Evolutionary conservation across 208 protist species (phyloP).

Genomic region (Borovskyia barvae): DNA sequence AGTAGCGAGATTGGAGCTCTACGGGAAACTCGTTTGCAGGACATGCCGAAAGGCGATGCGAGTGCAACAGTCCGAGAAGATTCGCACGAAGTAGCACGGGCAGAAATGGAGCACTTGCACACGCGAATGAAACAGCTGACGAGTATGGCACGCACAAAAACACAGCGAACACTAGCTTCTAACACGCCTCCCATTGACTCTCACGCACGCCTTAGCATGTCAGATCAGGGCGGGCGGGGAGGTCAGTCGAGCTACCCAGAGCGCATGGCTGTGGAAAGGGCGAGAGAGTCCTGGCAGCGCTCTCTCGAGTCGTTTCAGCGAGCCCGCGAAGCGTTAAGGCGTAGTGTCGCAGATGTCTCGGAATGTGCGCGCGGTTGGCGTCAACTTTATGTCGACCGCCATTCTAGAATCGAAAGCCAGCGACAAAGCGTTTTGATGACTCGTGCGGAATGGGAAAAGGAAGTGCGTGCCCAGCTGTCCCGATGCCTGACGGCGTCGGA

Average conservation of each 20-base stretch:
- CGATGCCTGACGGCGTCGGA: slow-evolving; percentile 6
- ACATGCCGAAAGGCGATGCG: not conserved
- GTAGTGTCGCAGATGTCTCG: slow-evolving; percentile 9
- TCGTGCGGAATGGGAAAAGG: slow-evolving; percentile 14
- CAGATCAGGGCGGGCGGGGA: no score
- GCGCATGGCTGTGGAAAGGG: no score
- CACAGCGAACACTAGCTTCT: not conserved
- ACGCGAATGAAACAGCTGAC: slow-evolving; percentile 1
- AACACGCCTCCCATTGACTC: not conserved
- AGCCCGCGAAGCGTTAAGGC: slow-evolving; percentile 4
- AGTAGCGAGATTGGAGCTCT: slow-evolving; percentile 11
- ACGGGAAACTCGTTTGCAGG: slow-evolving; percentile 2
- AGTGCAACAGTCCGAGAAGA: not conserved
- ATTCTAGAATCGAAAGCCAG: no score
- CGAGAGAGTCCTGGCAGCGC: not conserved
- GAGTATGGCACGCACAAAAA: slow-evolving; percentile 2
- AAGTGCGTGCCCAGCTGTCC: slow-evolving; percentile 15
- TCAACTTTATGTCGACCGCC: not conserved
- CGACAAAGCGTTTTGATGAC: not conserved
- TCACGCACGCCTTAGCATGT: not conserved
- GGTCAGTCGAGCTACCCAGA: no score
- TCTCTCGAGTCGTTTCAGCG: slow-evolving; percentile 14
- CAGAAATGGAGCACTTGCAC: slow-evolving; percentile 2
- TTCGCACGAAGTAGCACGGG: not conserved
- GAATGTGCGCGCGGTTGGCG: not conserved